Evolutionary conservation across 2,329 filamentous ascomycete species (phyloP).

Genomic region (Fusarium duplospermum): DNA sequence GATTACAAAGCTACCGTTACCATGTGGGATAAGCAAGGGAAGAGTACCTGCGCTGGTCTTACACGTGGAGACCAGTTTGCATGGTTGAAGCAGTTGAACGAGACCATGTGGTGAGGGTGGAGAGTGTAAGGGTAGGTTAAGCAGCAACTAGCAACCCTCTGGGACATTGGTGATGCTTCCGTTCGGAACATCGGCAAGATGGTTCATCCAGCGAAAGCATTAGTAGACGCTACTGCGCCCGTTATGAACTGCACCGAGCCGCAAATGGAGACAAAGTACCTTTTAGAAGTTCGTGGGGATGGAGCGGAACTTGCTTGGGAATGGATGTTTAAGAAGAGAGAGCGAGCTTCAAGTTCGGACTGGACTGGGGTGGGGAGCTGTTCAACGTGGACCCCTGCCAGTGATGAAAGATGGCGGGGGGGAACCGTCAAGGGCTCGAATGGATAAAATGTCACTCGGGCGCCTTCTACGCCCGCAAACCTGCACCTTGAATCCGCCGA

Average conservation of each 20-base stretch:
- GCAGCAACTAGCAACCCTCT: background rate
- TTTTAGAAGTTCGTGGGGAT: background rate
- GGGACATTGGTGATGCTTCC: background rate
- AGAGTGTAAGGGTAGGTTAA: background rate
- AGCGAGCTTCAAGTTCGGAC: background rate
- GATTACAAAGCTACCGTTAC: background rate
- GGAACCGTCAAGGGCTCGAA: constrained; percentile 9
- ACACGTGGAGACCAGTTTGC: background rate
- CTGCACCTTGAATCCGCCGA: constrained; percentile 38
- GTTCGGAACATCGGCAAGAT: background rate
- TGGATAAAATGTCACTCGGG: constrained; percentile 29
- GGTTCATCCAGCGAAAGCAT: background rate
- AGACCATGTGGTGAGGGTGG: background rate
- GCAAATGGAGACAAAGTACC: background rate
- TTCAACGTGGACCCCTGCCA: background rate
- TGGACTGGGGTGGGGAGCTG: background rate
- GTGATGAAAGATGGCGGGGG: constrained; percentile 6
- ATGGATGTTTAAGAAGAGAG: background rate
- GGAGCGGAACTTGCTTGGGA: background rate
- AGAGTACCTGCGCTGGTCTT: background rate
- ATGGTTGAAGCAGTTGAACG: background rate
- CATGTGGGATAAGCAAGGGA: background rate
- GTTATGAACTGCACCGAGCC: constrained; percentile 7
- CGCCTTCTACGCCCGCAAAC: constrained; percentile 38
- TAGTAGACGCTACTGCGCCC: background rate